Evolutionary conservation across 1,139 yeast genomes (phyloP).

Genomic region (Debaryomyces subglobosus): DNA sequence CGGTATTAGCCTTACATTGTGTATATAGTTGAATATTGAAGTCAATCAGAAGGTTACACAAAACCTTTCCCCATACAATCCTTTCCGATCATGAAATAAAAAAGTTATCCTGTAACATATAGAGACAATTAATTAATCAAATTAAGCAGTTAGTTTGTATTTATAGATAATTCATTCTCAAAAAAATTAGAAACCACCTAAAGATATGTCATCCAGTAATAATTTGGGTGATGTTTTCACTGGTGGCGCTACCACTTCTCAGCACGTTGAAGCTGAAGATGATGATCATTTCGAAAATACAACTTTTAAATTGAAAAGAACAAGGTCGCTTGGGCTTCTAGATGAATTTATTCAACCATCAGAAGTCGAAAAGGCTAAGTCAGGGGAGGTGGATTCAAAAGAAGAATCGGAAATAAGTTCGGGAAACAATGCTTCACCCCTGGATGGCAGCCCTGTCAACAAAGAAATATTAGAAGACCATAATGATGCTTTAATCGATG

Average conservation of each 20-base stretch:
- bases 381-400: constrained; percentile 1
- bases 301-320: constrained; percentile 77
- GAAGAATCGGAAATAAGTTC: constrained; percentile 8
- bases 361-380: constrained; percentile 5
- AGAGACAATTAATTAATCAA: constrained; percentile 1
- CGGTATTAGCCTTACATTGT: background rate
- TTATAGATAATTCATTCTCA: constrained; percentile 3
- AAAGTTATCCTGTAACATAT: background rate
- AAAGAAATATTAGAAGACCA: constrained; percentile 1
- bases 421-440: constrained; percentile 7
- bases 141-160: constrained; percentile 4
- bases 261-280: constrained; percentile 69
- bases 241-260: constrained; percentile 57
- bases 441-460: background rate
- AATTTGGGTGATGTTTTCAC: constrained; percentile 42
- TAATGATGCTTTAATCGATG: background rate
- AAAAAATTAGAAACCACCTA: background rate
- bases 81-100: constrained; percentile 9
- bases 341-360: constrained; percentile 60
- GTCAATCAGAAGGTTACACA: constrained; percentile 11
- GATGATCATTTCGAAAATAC: constrained; percentile 73
- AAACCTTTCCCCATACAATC: constrained; percentile 12
- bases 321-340: constrained; percentile 79
- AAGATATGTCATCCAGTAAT: constrained; percentile 13
- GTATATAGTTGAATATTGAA: background rate